Percentiles rank a stretch among this genome's conserved stretches.
phyloP scores from a whole-genome alignment of 2,329 filamentous ascomycete species.

The Lithohypha guttulata region DNA sequence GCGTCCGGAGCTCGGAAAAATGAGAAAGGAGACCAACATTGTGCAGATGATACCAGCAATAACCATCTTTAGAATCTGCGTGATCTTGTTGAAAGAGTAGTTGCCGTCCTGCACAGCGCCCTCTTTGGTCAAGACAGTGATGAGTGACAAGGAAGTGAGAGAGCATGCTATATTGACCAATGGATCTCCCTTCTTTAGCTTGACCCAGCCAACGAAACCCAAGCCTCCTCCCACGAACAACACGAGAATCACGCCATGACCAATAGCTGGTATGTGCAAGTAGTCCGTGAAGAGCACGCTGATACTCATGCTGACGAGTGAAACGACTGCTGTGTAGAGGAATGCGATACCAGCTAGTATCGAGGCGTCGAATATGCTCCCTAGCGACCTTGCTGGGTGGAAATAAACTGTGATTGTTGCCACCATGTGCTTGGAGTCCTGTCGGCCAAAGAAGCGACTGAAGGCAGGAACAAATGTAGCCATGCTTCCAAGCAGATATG shows the following conservation, averaged over 20 bases:
- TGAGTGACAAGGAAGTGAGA: conserved; percentile 75
- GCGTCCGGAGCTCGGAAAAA: conserved; percentile 71
- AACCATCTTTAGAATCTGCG: conserved; percentile 73
- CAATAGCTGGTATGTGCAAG: conserved; percentile 55
- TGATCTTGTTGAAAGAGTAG: conserved; percentile 70
- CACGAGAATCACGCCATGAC: conserved; percentile 67
- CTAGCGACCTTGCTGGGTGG: conserved; percentile 73
- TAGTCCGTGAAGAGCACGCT: conserved; percentile 65
- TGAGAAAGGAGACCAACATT: conserved; percentile 61
- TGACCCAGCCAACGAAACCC: conserved; percentile 79
- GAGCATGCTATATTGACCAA: conserved; percentile 78
- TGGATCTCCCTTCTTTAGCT: conserved; percentile 66
- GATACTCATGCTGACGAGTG: conserved; percentile 77
- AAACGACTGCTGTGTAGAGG: conserved; percentile 64
- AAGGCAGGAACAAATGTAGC: conserved; percentile 71
- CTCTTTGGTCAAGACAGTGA: conserved; percentile 84
- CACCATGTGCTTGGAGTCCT: conserved; percentile 88
- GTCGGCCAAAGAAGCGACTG: conserved; percentile 62
- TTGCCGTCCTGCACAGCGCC: conserved; percentile 72
- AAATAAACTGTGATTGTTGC: conserved; percentile 93
- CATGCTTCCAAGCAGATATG: conserved; percentile 76
- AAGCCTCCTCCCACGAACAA: conserved; percentile 78
- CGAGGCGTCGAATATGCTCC: conserved; percentile 80
- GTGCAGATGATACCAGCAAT: conserved; percentile 64
- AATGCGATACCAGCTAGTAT: conserved; percentile 69